A percentile compares a stretch with the other conserved stretches of the same genome.
Conservation (phyloP, 768 basidiomycete species). For the Leucosporidium scottii region DNA sequence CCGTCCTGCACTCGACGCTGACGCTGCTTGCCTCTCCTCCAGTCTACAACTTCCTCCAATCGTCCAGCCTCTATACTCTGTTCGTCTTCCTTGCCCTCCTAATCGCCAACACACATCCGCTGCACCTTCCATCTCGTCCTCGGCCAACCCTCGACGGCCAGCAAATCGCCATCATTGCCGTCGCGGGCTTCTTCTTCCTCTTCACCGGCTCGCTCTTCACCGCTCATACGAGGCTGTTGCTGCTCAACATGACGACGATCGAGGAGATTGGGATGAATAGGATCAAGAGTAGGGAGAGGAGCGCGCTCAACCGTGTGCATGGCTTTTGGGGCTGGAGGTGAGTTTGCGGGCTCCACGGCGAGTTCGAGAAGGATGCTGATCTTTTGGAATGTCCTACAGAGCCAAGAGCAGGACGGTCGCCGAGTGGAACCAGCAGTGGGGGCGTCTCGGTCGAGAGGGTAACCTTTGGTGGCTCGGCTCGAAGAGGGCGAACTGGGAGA, state of each 20-base stretch:
- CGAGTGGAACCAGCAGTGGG: slow-evolving; percentile 18
- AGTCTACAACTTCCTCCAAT: slow-evolving; percentile 35
- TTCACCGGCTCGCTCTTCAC: slow-evolving; percentile 24
- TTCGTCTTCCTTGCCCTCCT: slow-evolving; percentile 31
- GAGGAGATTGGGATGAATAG: slow-evolving; percentile 29
- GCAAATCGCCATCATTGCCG: slow-evolving; percentile 23
- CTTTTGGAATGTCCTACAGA: not conserved
- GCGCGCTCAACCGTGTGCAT: slow-evolving; percentile 4
- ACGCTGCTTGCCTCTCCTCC: not conserved
- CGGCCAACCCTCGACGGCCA: slow-evolving; percentile 26
- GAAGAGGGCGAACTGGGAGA: slow-evolving; percentile 25
- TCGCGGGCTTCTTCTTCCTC: slow-evolving; percentile 27
- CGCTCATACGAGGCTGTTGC: slow-evolving; percentile 23
- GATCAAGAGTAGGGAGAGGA: slow-evolving; percentile 18
- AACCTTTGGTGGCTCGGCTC: slow-evolving; percentile 36
- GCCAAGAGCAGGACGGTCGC: not conserved
- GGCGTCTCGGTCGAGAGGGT: slow-evolving; percentile 18
- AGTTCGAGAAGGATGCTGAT: not conserved
- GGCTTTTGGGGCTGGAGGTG: slow-evolving; percentile 22
- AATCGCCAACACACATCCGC: slow-evolving; percentile 26
- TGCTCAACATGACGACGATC: slow-evolving; percentile 33
- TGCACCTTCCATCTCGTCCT: slow-evolving; percentile 9
- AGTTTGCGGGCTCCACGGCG: not conserved
- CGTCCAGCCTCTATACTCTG: slow-evolving; percentile 18
- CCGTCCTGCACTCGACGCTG: not conserved